phyloP scores from a whole-genome alignment of 495 filamentous ascomycete species.

The Rhypophila decipiens region DNA sequence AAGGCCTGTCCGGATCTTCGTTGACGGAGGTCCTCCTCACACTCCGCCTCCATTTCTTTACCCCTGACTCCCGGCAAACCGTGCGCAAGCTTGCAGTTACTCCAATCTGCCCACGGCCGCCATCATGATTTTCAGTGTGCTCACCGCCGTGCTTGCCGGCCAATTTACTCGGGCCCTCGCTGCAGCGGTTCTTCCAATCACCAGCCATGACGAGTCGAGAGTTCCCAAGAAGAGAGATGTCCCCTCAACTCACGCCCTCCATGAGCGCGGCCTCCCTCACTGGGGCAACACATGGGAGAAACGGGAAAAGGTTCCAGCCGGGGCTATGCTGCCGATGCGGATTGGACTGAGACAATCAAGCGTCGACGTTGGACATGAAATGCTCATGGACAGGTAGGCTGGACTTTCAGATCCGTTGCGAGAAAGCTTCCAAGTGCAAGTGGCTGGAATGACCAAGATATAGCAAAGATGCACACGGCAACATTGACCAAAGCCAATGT shows the following conservation, averaged over 20 bases:
- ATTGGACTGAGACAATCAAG: slow-evolving; percentile 20
- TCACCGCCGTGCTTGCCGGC: neutral
- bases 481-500: too few relatives aligned
- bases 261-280: slow-evolving; percentile 27
- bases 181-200: neutral
- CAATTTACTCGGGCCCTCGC: neutral
- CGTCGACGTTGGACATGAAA: slow-evolving; percentile 17
- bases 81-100: too few relatives aligned
- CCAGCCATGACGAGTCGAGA: neutral
- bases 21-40: neutral
- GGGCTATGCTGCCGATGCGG: slow-evolving; percentile 19
- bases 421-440: too few relatives aligned
- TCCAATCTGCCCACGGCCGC: neutral
- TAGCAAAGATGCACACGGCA: too few relatives aligned
- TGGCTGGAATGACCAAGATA: too few relatives aligned
- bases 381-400: slow-evolving; percentile 19
- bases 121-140: neutral
- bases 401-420: too few relatives aligned
- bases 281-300: slow-evolving; percentile 18
- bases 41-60: too few relatives aligned
- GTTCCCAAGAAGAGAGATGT: slow-evolving; percentile 3
- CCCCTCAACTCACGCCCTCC: slow-evolving; percentile 22
- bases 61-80: too few relatives aligned
- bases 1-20: too few relatives aligned
- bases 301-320: slow-evolving; percentile 10